Conservation (phyloP, 495 filamentous ascomycete genomes). For the Gamarada debralockiae region DNA sequence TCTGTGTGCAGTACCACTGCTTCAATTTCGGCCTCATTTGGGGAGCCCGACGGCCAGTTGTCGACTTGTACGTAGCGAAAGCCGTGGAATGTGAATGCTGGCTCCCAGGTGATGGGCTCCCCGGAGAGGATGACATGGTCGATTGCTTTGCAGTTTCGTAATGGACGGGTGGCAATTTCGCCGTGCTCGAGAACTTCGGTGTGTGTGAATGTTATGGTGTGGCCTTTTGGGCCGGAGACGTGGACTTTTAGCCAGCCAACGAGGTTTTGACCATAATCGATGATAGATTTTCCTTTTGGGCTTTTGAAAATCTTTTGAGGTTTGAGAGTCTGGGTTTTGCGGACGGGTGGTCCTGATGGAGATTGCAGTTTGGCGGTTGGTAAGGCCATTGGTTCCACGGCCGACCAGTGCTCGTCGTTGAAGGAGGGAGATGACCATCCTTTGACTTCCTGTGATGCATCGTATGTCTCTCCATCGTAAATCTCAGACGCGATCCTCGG, state of each 20-base stretch:
- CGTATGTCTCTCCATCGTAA: conserved; percentile 51
- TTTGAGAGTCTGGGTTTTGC: conserved; percentile 23
- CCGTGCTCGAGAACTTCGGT: conserved; percentile 50
- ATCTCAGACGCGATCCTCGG: conserved; percentile 44
- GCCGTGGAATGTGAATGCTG: conserved; percentile 51
- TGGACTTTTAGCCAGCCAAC: conserved; percentile 44
- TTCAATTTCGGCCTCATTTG: conserved; percentile 28
- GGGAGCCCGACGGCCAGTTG: conserved; percentile 34
- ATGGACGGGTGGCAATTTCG: conserved; percentile 45
- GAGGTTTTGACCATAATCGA: conserved; percentile 57
- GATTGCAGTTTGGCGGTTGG: conserved; percentile 6
- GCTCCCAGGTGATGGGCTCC: conserved; percentile 31
- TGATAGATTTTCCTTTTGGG: conserved; percentile 38
- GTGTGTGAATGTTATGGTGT: conserved; percentile 38
- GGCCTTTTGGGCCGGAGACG: conserved; percentile 30
- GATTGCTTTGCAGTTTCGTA: conserved; percentile 40
- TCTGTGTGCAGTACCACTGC: conserved; percentile 48
- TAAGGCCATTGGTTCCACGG: conserved; percentile 8
- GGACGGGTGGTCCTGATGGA: conserved; percentile 18
- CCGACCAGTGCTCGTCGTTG: conserved; percentile 14
- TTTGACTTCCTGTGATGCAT: conserved; percentile 30
- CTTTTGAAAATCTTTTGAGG: conserved; percentile 37
- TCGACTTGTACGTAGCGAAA: conserved; percentile 50
- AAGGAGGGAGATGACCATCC: conserved; percentile 20
- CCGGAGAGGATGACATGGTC: conserved; percentile 38